Conservation (phyloP, 805 yeast genomes). For the Ogataea neopini region DNA sequence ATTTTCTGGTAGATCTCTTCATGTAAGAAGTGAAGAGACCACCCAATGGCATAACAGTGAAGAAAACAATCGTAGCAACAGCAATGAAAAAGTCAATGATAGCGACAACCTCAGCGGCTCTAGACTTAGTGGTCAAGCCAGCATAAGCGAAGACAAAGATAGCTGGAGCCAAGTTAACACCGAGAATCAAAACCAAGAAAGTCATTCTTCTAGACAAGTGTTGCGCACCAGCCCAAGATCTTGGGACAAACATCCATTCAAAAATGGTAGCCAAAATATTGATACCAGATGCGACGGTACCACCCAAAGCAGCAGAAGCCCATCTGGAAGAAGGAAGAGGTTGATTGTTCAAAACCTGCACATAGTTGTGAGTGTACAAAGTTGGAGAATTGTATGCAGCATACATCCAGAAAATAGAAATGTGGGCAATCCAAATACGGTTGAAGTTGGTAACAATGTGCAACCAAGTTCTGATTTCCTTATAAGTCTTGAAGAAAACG, state of each 20-base stretch:
- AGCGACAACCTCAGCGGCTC: constrained; percentile 73
- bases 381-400: constrained; percentile 91
- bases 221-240: constrained; percentile 99
- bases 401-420: constrained; percentile 91
- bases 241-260: constrained; percentile 96
- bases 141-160: constrained; percentile 84
- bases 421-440: constrained; percentile 97
- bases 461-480: constrained; percentile 96
- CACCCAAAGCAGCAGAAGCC: constrained; percentile 93
- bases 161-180: constrained; percentile 79
- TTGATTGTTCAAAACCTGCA: constrained; percentile 76
- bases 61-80: constrained; percentile 78
- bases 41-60: constrained; percentile 94
- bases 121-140: constrained; percentile 63
- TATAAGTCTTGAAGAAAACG: constrained; percentile 93
- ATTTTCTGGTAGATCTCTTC: constrained; percentile 82
- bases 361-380: constrained; percentile 82
- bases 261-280: constrained; percentile 85
- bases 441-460: constrained; percentile 93
- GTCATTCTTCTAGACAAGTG: constrained; percentile 85
- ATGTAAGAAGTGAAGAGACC: constrained; percentile 92
- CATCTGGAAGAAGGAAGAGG: constrained; percentile 91
- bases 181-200: constrained; percentile 67
- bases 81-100: constrained; percentile 90
- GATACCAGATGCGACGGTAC: constrained; percentile 77